These are phyloP conservation scores for Colletotrichum sp. DNA, from an alignment of 2,329 filamentous ascomycete species.

Conservation along the genomic window DNA sequence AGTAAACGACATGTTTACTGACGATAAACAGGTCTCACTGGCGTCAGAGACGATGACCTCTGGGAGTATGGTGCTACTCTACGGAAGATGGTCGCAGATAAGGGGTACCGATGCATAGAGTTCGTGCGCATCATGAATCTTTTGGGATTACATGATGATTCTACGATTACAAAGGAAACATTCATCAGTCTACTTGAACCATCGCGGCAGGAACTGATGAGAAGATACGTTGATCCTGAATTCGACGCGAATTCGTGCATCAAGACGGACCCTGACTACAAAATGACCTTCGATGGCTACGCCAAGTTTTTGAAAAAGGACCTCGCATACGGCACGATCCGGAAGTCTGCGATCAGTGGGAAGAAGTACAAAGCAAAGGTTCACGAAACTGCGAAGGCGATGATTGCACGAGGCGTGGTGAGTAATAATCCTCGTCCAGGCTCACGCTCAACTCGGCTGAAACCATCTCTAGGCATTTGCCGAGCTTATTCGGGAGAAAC, in stretches of 20 bases:
- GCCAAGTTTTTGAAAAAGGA: neutral
- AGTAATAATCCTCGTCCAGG: neutral
- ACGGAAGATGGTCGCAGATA: neutral
- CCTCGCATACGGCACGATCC: neutral
- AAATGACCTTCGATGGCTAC: neutral
- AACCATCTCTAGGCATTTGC: neutral
- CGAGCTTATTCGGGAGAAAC: neutral
- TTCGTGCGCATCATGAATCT: neutral
- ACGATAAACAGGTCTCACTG: neutral
- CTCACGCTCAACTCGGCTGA: neutral
- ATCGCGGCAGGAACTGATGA: neutral
- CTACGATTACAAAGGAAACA: neutral
- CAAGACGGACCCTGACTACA: neutral
- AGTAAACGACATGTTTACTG: neutral
- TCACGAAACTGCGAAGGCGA: neutral
- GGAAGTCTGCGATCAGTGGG: neutral
- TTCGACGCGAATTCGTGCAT: neutral
- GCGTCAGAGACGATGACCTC: neutral
- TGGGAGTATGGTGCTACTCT: neutral
- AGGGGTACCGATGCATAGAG: neutral
- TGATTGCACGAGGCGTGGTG: neutral
- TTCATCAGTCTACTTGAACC: neutral
- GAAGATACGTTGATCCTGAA: neutral
- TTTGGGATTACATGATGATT: neutral
- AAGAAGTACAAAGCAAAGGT: neutral